These are phyloP conservation scores for Botrytis sinoallii DNA, from an alignment of 2,329 filamentous ascomycete species.

Conservation along the genomic window DNA sequence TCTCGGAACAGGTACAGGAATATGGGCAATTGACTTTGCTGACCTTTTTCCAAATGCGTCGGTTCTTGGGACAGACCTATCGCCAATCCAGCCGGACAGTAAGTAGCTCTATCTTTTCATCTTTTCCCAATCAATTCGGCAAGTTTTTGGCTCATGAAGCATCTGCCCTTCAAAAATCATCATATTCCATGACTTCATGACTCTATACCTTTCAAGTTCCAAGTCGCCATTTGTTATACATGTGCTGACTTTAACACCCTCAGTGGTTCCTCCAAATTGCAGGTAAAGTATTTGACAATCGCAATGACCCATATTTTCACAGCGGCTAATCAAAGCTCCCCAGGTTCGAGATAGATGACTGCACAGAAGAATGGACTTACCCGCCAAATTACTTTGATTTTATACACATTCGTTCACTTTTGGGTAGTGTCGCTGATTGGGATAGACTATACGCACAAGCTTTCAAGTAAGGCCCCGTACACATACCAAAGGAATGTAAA, in stretches of 20 bases:
- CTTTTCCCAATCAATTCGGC: background rate
- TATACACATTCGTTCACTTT: conserved; percentile 57
- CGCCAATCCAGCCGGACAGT: conserved; percentile 40
- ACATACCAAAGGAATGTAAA: background rate
- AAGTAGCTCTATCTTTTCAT: background rate
- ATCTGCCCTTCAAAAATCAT: background rate
- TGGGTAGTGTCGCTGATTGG: conserved; percentile 57
- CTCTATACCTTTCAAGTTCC: background rate
- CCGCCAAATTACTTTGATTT: conserved; percentile 53
- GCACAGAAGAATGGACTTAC: conserved; percentile 44
- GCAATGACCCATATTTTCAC: background rate
- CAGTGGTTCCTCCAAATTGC: conserved; percentile 55
- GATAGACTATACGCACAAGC: conserved; percentile 50
- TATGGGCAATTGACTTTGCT: conserved; percentile 44
- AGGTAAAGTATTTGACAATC: conserved; percentile 6
- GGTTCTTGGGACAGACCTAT: conserved; percentile 38
- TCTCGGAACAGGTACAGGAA: conserved; percentile 43
- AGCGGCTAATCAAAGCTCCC: background rate
- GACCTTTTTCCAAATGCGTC: conserved; percentile 36
- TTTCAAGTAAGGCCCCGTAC: conserved; percentile 41
- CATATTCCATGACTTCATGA: background rate
- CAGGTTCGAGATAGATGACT: conserved; percentile 63
- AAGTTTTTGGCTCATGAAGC: background rate
- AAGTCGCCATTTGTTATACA: background rate
- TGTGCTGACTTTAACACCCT: conserved; percentile 23